Percentiles rank a stretch among this genome's conserved stretches.
Conservation (phyloP, 495 filamentous ascomycete species). For the Hypoxylon trugodes region DNA sequence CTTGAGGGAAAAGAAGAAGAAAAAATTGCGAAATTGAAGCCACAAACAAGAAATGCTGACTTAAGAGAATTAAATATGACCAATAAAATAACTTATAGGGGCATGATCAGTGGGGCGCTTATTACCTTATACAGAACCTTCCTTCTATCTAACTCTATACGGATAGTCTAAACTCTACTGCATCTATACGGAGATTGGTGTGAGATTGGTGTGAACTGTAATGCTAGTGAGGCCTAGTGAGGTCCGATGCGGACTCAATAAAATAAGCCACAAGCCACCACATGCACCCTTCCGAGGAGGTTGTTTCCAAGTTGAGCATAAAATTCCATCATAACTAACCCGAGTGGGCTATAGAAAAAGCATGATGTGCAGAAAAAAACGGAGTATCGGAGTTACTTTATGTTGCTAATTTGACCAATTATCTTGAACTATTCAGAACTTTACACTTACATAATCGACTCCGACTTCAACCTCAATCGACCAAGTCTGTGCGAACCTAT, state of each 20-base stretch:
- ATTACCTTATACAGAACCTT: constrained; percentile 1
- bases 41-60: constrained; percentile 8
- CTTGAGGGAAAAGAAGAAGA: neutral
- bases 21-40: constrained; percentile 5
- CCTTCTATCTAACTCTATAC: constrained; percentile 19
- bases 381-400: too few relatives aligned
- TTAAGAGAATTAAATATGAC: constrained; percentile 9
- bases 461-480: too few relatives aligned
- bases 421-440: too few relatives aligned
- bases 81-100: constrained; percentile 12
- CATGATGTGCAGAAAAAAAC: too few relatives aligned
- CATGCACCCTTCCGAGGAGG: too few relatives aligned
- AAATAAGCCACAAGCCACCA: too few relatives aligned
- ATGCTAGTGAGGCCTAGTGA: neutral
- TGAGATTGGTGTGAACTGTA: neutral
- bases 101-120: constrained; percentile 12
- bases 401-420: too few relatives aligned
- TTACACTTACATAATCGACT: too few relatives aligned
- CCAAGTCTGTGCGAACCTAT: too few relatives aligned
- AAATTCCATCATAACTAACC: too few relatives aligned
- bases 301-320: too few relatives aligned
- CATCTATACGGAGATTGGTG: neutral
- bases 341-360: too few relatives aligned
- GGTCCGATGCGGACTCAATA: neutral
- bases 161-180: constrained; percentile 37